Evolutionary conservation across 176 grass and related monocot species (phyloP).

Genomic region (Areca catechu): DNA sequence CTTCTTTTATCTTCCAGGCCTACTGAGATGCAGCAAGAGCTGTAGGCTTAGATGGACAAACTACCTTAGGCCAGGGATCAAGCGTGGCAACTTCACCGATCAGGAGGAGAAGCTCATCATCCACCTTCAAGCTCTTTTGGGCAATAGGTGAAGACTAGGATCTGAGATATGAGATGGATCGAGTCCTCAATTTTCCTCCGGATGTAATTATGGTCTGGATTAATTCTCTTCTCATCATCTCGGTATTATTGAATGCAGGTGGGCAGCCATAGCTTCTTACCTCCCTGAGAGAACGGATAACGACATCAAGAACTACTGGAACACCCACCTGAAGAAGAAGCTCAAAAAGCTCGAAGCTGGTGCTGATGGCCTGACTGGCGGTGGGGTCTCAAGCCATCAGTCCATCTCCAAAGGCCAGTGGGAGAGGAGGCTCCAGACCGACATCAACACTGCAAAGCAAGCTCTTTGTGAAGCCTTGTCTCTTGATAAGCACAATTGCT

Average conservation of each 20-base stretch:
- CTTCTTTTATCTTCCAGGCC: slow-evolving; percentile 25
- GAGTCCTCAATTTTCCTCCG: no score
- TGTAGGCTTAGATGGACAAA: slow-evolving; percentile 86
- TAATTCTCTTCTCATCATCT: no score
- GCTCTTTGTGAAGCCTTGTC: slow-evolving; percentile 59
- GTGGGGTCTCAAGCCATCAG: background rate
- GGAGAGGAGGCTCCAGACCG: slow-evolving; percentile 65
- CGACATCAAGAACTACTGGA: slow-evolving; percentile 84
- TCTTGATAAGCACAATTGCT: slow-evolving; percentile 7
- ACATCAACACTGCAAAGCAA: slow-evolving; percentile 54
- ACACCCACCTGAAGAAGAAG: slow-evolving; percentile 64
- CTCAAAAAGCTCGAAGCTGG: slow-evolving; percentile 16
- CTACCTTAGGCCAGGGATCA: slow-evolving; percentile 73
- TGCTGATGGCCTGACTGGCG: background rate
- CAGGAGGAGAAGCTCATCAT: slow-evolving; percentile 67
- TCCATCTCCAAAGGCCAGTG: slow-evolving; percentile 41
- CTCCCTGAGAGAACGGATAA: slow-evolving; percentile 69
- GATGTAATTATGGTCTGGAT: no score
- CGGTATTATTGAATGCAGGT: slow-evolving; percentile 22
- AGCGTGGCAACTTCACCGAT: slow-evolving; percentile 58
- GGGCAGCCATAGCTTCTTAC: slow-evolving; percentile 76
- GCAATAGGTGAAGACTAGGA: slow-evolving; percentile 40
- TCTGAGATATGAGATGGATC: no score
- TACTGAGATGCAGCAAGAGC: slow-evolving; percentile 77
- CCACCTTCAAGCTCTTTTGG: slow-evolving; percentile 78